A percentile compares a stretch with the other conserved stretches of the same genome.
These are phyloP conservation scores for Talaromyces amestolkiae DNA, from an alignment of 2,329 filamentous ascomycete species.

Conservation along the genomic window DNA sequence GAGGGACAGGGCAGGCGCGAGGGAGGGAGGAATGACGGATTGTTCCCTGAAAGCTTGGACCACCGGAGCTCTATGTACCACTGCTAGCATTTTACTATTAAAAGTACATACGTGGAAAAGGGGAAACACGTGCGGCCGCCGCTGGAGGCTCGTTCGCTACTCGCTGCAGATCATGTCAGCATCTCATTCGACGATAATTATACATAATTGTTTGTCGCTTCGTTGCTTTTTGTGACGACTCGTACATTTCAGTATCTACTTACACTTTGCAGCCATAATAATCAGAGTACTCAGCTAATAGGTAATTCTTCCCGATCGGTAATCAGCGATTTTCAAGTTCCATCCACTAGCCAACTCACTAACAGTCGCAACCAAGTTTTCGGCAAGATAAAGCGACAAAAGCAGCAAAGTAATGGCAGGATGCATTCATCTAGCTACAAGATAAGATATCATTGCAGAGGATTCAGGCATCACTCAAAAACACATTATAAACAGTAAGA, in stretches of 20 bases:
- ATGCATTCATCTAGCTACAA: background rate
- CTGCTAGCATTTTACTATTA: too few species aligned
- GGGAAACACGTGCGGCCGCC: background rate
- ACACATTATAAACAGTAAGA: background rate
- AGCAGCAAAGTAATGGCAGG: background rate
- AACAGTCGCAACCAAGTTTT: background rate
- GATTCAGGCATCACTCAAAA: background rate
- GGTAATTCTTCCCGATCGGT: conserved; percentile 5
- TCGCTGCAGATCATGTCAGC: background rate
- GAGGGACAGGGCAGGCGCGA: conserved; percentile 3
- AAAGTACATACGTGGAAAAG: too few species aligned
- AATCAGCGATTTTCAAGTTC: background rate
- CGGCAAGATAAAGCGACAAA: background rate
- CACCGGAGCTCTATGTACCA: background rate
- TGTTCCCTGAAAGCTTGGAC: conserved; percentile 11
- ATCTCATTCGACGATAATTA: background rate
- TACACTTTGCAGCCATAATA: background rate
- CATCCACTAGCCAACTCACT: background rate
- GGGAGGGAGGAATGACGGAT: conserved; percentile 18
- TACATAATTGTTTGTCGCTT: background rate
- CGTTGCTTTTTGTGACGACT: background rate
- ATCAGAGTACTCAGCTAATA: background rate
- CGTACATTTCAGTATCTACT: too few species aligned
- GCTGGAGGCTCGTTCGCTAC: conserved; percentile 4
- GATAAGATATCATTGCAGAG: background rate